Base-by-base conservation (phyloP, 352 stramenopile species). In the Phytophthora kernoviae region DNA sequence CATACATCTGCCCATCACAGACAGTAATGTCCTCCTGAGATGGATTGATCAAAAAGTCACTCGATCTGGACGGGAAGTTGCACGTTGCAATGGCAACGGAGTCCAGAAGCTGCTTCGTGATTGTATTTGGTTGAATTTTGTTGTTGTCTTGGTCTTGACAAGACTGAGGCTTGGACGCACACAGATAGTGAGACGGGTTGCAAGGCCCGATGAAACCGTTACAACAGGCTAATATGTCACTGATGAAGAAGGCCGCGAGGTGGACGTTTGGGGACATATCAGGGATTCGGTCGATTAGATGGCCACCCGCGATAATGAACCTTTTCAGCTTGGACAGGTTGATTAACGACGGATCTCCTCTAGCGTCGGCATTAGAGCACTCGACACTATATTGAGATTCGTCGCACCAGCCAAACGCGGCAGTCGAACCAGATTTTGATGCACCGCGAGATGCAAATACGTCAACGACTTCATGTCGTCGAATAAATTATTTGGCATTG, bases 401-500 rank as follows among this genome's bases (percentile, higher is more conserved):
- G 10, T 46, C 0, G 64, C 53, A 1, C 54, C 54, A 5, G 46
- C 44, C 17, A 78, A 63, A 10, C 20, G 18, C 1, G 68, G 56
- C 4, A 81, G 37, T 3, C 43, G 20, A 0, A 6, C 1, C 9
- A 78, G 15, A 1, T 22, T 36, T n/a, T 58, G 39, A n/a, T 77
- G 60, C 1, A 62, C 7, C 1, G 58, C 65, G 3, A 79, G 39
- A 18, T 75, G 55, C 10, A 82, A 33, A 27, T 53, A 59, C 0
- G 58, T 64, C 12, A 82, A 59, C 9, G 52, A 54, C 15, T 54
- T 14, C 60, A 71, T 77, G 26, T 9, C 7, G 8, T 44, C 30
- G 44, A 79, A 77, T 14, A 75, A 45, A 12, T 50, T 18, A 0
- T 36, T 4, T 0, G 69, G 69, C 32, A 77, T n/a, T n/a, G 33